A percentile compares a stretch with the other conserved stretches of the same genome.
phyloP scores from a whole-genome alignment of 2,329 filamentous ascomycete genomes.

The Neurospora sp. region DNA sequence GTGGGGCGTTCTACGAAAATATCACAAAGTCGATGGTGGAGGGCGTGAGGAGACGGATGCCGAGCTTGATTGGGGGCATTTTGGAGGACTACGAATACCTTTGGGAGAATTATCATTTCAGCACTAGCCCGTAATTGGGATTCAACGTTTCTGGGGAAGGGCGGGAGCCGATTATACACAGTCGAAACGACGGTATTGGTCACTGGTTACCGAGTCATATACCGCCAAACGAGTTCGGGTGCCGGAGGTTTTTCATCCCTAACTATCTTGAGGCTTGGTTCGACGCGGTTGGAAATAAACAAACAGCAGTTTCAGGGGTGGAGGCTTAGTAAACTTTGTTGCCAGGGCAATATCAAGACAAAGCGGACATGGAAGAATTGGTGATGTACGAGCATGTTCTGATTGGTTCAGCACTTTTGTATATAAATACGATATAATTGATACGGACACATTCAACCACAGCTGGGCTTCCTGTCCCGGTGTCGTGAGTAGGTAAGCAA shows the following conservation, averaged over 20 bases:
- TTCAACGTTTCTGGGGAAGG: background rate
- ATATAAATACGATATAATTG: background rate
- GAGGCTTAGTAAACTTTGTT: background rate
- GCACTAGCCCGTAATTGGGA: conserved; percentile 33
- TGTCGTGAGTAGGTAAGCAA: background rate
- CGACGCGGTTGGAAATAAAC: background rate
- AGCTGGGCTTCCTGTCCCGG: background rate
- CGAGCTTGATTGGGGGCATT: conserved; percentile 74
- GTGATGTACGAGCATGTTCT: background rate
- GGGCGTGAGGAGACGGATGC: conserved; percentile 65
- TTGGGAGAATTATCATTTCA: conserved; percentile 97
- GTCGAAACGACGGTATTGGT: background rate
- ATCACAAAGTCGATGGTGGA: conserved; percentile 68
- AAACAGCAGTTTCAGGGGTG: background rate
- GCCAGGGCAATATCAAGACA: background rate
- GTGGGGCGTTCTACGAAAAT: conserved; percentile 93
- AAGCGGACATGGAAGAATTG: background rate
- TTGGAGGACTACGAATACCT: conserved; percentile 95
- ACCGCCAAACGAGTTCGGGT: background rate
- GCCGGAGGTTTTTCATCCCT: background rate
- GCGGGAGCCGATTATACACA: background rate
- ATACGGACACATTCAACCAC: background rate
- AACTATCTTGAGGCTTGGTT: background rate
- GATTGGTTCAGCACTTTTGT: background rate
- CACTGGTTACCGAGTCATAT: background rate